A percentile compares a stretch with the other conserved stretches of the same genome.
Evolutionary conservation across 495 filamentous ascomycete species (phyloP).

Genomic region (Baudoinia panamericana): DNA sequence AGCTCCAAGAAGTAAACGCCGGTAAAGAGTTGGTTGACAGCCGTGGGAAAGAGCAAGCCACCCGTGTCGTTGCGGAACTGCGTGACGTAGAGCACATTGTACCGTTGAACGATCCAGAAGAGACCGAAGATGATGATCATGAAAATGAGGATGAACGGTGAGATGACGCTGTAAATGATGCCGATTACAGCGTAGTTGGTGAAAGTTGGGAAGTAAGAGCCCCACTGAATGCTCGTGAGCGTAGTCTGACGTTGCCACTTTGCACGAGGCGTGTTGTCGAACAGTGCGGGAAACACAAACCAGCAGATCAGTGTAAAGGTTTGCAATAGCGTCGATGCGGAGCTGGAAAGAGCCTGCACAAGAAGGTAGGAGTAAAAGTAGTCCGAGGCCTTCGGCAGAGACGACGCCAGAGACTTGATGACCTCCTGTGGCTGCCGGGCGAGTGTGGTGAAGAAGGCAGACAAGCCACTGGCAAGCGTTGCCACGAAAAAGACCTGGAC

Average conservation of each 20-base stretch:
- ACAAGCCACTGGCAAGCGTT: conserved; percentile 70
- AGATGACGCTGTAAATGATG: conserved; percentile 79
- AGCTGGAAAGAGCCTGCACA: conserved; percentile 79
- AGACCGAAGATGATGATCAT: conserved; percentile 87
- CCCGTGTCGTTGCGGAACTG: conserved; percentile 87
- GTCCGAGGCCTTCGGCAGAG: conserved; percentile 79
- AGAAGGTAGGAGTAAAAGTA: conserved; percentile 99
- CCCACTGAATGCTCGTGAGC: conserved; percentile 72
- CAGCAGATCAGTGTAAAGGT: conserved; percentile 61
- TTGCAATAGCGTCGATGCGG: conserved; percentile 83
- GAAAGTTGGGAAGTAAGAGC: conserved; percentile 87
- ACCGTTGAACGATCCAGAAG: conserved; percentile 92
- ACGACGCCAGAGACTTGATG: conserved; percentile 56
- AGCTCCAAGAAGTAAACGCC: conserved; percentile 93
- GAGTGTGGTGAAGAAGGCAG: conserved; percentile 50
- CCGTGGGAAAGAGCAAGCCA: conserved; percentile 79
- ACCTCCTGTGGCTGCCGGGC: conserved; percentile 40
- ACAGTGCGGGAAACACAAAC: conserved; percentile 62
- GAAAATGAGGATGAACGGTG: conserved; percentile 84
- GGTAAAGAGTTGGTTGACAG: conserved; percentile 92
- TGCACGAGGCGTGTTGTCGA: conserved; percentile 77
- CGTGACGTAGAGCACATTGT: conserved; percentile 91
- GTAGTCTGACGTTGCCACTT: conserved; percentile 79
- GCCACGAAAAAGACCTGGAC: conserved; percentile 91
- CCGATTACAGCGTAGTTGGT: conserved; percentile 92